Evolutionary conservation across 495 filamentous ascomycete species (phyloP).

Genomic region (Cudoniella acicularis): DNA sequence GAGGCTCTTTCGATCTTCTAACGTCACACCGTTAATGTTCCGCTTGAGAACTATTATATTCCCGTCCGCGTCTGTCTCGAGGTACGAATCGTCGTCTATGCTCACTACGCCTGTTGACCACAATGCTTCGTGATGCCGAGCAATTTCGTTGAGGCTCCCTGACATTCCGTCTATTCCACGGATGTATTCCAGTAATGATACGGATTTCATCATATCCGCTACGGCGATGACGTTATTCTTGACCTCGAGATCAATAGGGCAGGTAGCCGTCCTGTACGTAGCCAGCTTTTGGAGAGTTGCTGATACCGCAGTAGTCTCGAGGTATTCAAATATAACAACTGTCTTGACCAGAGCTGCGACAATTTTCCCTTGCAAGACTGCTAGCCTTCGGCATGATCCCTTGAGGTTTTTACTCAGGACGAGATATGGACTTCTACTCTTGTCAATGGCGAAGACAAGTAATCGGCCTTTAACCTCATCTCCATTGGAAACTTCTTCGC

Average conservation of each 20-base stretch:
- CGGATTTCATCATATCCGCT: constrained; percentile 90
- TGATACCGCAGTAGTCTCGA: constrained; percentile 42
- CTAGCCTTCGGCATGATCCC: constrained; percentile 76
- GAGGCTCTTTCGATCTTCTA: constrained; percentile 67
- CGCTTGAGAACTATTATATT: constrained; percentile 77
- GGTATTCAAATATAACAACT: constrained; percentile 62
- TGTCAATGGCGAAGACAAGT: constrained; percentile 77
- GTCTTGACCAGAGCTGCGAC: constrained; percentile 85
- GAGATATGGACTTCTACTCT: constrained; percentile 64
- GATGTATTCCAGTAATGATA: constrained; percentile 68
- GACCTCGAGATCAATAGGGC: constrained; percentile 79
- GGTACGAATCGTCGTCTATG: constrained; percentile 68
- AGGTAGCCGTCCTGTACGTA: constrained; percentile 76
- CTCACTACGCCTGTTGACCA: constrained; percentile 78
- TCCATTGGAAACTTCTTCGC: constrained; percentile 39
- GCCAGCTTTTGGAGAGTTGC: constrained; percentile 60
- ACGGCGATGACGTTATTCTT: constrained; percentile 71
- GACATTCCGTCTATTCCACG: constrained; percentile 40
- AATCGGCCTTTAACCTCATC: constrained; percentile 61
- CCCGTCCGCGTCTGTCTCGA: constrained; percentile 80
- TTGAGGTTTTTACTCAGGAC: constrained; percentile 60
- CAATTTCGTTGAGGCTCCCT: constrained; percentile 63
- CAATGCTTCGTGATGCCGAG: constrained; percentile 72
- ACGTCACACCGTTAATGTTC: constrained; percentile 66
- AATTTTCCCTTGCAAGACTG: constrained; percentile 70